Conservation (phyloP, 495 filamentous ascomycete genomes). For the Cercophora scortea region DNA sequence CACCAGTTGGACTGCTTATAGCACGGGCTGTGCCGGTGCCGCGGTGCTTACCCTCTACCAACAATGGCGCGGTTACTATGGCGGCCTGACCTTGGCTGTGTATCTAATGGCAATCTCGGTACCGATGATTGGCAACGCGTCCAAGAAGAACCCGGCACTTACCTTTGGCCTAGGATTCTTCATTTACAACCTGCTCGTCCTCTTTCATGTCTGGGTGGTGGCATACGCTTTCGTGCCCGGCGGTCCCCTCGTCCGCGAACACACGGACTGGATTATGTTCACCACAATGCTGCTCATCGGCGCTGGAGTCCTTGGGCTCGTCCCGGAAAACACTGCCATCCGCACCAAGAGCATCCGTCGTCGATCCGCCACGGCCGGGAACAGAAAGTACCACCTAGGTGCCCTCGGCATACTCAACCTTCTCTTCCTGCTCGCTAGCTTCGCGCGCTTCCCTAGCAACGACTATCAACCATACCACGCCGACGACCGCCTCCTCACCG, state of each 20-base stretch:
- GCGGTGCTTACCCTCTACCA: conserved; percentile 69
- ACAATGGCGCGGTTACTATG: conserved; percentile 88
- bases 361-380: conserved; percentile 20
- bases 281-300: conserved; percentile 79
- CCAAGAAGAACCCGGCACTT: conserved; percentile 62
- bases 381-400: conserved; percentile 44
- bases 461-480: conserved; percentile 86
- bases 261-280: conserved; percentile 90
- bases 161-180: conserved; percentile 85
- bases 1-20: conserved; percentile 74
- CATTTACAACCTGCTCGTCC: conserved; percentile 80
- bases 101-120: conserved; percentile 79
- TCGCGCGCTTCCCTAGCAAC: conserved; percentile 89
- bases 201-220: conserved; percentile 97
- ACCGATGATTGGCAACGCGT: conserved; percentile 65
- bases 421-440: conserved; percentile 70
- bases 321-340: conserved; percentile 29
- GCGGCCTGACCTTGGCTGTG: conserved; percentile 63
- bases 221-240: conserved; percentile 99
- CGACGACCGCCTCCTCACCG: conserved; percentile 77
- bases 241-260: conserved; percentile 85
- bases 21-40: conserved; percentile 69
- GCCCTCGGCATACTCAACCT: conserved; percentile 60
- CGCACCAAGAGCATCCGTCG: background rate
- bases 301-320: conserved; percentile 72